Evolutionary conservation across 2,329 filamentous ascomycete genomes (phyloP).

Genomic region (Calonectria naviculata): DNA sequence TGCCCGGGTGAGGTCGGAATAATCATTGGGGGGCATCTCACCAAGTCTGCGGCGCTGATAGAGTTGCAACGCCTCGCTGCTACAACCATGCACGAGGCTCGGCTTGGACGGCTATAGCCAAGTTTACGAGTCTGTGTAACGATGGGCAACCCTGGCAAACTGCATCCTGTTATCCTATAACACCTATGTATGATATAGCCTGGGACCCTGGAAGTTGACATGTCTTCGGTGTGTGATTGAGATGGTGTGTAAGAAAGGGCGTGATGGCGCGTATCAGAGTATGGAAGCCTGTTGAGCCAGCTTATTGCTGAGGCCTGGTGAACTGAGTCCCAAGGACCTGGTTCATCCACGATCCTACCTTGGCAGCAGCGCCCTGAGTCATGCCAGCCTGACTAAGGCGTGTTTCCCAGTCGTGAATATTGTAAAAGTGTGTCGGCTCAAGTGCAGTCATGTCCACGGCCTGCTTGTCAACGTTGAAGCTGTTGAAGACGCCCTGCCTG

Average conservation of each 20-base stretch:
- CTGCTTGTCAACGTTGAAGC: conserved; percentile 41
- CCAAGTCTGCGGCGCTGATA: background rate
- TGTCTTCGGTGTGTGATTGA: conserved; percentile 15
- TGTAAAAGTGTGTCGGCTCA: conserved; percentile 30
- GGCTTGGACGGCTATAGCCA: conserved; percentile 28
- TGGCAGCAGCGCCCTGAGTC: conserved; percentile 29
- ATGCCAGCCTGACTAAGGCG: conserved; percentile 41
- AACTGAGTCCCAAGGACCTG: conserved; percentile 44
- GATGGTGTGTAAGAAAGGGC: conserved; percentile 34
- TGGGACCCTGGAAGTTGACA: conserved; percentile 27
- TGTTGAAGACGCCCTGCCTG: conserved; percentile 50
- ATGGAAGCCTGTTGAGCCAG: conserved; percentile 23
- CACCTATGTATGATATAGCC: background rate
- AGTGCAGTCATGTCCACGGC: conserved; percentile 26
- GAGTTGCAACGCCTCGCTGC: background rate
- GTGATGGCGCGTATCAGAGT: conserved; percentile 18
- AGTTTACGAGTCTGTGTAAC: conserved; percentile 23
- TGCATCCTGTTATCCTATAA: background rate
- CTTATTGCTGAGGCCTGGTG: conserved; percentile 34
- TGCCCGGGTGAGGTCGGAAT: conserved; percentile 11
- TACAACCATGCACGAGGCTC: conserved; percentile 36
- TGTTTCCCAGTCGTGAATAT: conserved; percentile 41
- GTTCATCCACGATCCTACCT: conserved; percentile 46
- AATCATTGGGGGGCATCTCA: background rate
- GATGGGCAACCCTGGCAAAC: background rate